Percentiles rank a stretch among this genome's conserved stretches.
Evolutionary conservation across 805 yeast genomes (phyloP).

Genomic region (Saccharomycopsis microspora): DNA sequence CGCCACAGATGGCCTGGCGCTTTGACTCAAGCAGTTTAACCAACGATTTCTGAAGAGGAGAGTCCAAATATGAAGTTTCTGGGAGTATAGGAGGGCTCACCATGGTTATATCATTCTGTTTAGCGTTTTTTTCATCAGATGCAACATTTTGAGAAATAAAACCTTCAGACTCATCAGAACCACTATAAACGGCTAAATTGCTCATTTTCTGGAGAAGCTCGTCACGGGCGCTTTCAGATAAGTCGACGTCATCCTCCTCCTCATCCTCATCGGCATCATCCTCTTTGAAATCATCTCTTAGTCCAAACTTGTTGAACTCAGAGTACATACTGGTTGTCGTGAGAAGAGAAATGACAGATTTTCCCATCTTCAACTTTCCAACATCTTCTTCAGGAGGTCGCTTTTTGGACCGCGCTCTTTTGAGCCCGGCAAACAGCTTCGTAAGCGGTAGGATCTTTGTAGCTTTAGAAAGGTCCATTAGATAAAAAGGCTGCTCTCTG

Average conservation of each 20-base stretch:
- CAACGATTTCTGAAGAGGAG: slow-evolving; percentile 12
- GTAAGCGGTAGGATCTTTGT: too few species aligned
- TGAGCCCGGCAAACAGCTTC: too few species aligned
- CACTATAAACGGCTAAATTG: not conserved
- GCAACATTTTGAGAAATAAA: not conserved
- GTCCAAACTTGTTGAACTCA: slow-evolving; percentile 21
- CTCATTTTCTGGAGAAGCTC: slow-evolving; percentile 5
- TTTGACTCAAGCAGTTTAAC: slow-evolving; percentile 9
- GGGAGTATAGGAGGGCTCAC: not conserved
- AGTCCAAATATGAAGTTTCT: not conserved
- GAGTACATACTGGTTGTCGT: slow-evolving; percentile 48
- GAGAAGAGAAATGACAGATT: slow-evolving; percentile 41
- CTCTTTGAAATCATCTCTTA: slow-evolving; percentile 8
- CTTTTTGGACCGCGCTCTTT: too few species aligned
- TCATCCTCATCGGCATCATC: slow-evolving; percentile 15
- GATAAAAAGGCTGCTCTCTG: too few species aligned
- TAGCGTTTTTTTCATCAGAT: slow-evolving; percentile 3
- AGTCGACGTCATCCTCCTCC: slow-evolving; percentile 8
- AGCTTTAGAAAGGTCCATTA: too few species aligned
- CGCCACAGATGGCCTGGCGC: slow-evolving; percentile 15
- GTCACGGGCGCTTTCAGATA: slow-evolving; percentile 15
- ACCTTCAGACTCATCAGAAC: not conserved
- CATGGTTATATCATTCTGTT: not conserved
- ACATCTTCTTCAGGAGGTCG: slow-evolving; percentile 15
- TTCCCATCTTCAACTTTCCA: slow-evolving; percentile 26